These are phyloP conservation scores for Jaapia argillacea DNA, from an alignment of 768 basidiomycete species.

Conservation along the genomic window DNA sequence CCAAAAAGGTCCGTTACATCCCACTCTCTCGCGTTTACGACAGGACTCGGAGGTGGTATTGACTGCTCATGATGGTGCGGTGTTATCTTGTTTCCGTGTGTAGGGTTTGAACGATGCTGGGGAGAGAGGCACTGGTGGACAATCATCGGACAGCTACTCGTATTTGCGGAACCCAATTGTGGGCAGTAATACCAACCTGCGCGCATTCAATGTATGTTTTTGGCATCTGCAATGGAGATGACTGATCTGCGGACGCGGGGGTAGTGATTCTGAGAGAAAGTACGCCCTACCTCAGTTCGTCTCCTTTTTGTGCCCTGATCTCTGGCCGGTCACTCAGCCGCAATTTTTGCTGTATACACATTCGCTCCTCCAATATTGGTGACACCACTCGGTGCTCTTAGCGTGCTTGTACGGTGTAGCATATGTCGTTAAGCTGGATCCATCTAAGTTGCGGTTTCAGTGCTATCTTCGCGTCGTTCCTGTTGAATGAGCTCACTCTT, in stretches of 20 bases:
- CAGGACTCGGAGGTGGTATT: background rate
- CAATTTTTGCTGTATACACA: constrained; percentile 93
- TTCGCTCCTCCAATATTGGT: constrained; percentile 97
- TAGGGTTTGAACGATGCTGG: constrained; percentile 89
- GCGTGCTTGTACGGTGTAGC: constrained; percentile 88
- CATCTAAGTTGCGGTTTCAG: constrained; percentile 27
- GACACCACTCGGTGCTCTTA: constrained; percentile 95
- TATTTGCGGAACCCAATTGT: constrained; percentile 95
- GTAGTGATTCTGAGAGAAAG: constrained; percentile 90
- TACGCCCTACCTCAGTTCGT: too few species aligned
- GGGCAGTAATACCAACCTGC: constrained; percentile 92
- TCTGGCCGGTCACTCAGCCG: constrained; percentile 31
- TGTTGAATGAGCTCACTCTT: constrained; percentile 60
- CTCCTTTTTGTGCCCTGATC: too few species aligned
- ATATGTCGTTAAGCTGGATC: constrained; percentile 2
- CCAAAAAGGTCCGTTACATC: constrained; percentile 78
- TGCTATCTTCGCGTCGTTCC: constrained; percentile 87
- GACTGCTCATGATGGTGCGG: background rate
- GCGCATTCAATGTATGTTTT: constrained; percentile 21
- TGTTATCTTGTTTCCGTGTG: too few species aligned
- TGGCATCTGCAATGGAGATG: background rate
- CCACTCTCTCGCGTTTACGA: background rate
- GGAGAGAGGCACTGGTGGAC: constrained; percentile 36
- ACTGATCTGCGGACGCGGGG: constrained; percentile 1
- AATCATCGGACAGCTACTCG: constrained; percentile 72